Conservation (phyloP, 2,329 filamentous ascomycete genomes). For the Sporothrix euskadiensis region DNA sequence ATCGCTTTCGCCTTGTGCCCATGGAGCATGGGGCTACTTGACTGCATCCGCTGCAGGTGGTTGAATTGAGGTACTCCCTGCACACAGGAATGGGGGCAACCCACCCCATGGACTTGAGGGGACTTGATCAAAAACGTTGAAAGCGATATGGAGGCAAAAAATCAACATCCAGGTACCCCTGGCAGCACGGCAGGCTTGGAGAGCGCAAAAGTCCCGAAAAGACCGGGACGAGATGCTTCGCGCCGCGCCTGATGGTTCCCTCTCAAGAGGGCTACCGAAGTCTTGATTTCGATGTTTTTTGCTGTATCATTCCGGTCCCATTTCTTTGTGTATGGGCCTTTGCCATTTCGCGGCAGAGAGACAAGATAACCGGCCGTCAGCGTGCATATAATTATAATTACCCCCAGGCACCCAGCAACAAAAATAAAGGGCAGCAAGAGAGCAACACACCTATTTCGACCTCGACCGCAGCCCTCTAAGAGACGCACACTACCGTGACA, state of each 20-base stretch:
- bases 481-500: conserved; percentile 1
- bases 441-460: background rate
- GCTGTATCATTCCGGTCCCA: conserved; percentile 1
- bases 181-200: conserved; percentile 13
- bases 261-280: background rate
- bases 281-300: background rate
- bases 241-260: background rate
- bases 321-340: background rate
- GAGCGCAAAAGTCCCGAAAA: background rate
- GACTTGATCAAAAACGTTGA: background rate
- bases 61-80: conserved; percentile 19
- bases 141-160: conserved; percentile 5
- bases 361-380: background rate
- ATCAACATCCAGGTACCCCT: background rate
- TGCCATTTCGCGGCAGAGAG: conserved; percentile 7
- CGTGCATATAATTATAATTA: conserved; percentile 10
- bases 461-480: background rate
- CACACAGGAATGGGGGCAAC: background rate
- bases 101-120: background rate
- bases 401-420: background rate
- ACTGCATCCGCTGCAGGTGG: conserved; percentile 12
- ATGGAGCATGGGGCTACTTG: background rate
- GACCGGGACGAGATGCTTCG: background rate
- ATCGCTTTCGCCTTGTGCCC: background rate
- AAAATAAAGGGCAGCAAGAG: background rate